Percentiles rank a stretch among this genome's conserved stretches.
Evolutionary conservation across 306 rosid genomes (phyloP).

Genomic region (Dryas octopetala): DNA sequence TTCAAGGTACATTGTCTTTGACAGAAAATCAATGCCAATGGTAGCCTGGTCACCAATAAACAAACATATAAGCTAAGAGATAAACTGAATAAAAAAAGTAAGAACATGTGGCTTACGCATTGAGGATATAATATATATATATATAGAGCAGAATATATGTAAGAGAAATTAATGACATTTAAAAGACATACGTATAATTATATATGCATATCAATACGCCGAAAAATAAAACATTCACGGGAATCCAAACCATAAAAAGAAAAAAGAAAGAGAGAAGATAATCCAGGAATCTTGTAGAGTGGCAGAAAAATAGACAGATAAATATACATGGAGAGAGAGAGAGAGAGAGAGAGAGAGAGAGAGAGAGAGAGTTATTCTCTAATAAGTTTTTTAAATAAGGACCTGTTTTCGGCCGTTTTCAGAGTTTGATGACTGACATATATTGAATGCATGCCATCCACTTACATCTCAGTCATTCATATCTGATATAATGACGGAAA

Average conservation of each 20-base stretch:
- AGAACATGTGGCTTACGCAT: background rate
- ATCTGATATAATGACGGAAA: too few relatives aligned
- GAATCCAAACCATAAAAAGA: background rate
- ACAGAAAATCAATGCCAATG: constrained; percentile 54
- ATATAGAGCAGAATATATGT: background rate
- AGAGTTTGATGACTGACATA: too few relatives aligned
- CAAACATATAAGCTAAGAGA: background rate
- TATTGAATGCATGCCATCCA: too few relatives aligned
- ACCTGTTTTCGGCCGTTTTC: background rate
- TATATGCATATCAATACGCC: too few relatives aligned
- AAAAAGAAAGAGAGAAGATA: too few relatives aligned
- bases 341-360: too few relatives aligned
- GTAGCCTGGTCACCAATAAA: constrained; percentile 42
- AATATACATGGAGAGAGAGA: too few relatives aligned
- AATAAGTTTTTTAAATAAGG: background rate
- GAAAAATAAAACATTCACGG: background rate
- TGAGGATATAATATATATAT: background rate
- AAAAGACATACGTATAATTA: too few relatives aligned
- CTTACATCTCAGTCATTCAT: too few relatives aligned
- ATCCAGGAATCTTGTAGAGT: too few relatives aligned
- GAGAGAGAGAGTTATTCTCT: too few relatives aligned
- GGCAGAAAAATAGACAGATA: too few relatives aligned
- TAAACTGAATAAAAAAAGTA: background rate
- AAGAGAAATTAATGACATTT: background rate
- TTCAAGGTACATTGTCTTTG: constrained; percentile 68